Conservation (phyloP, 768 basidiomycete species). For the Dentipellis sp. region DNA sequence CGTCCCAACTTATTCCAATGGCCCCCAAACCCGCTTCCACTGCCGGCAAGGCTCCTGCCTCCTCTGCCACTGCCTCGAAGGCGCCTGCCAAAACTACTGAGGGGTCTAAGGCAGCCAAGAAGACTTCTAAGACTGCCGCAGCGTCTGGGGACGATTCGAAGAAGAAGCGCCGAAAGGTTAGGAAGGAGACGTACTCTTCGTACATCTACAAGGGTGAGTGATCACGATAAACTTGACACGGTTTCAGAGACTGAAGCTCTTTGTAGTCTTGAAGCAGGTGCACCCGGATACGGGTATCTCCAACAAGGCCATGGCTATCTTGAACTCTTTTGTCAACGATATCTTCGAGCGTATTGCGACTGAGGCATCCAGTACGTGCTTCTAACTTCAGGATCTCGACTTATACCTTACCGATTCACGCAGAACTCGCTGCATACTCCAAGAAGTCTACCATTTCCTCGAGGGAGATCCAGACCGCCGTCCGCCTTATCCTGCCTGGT, state of each 20-base stretch:
- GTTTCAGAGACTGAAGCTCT: background rate
- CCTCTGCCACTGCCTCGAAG: conserved; percentile 44
- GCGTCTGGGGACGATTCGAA: conserved; percentile 61
- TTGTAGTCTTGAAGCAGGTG: conserved; percentile 85
- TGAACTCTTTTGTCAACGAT: conserved; percentile 95
- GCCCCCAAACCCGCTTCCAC: conserved; percentile 73
- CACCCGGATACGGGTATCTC: conserved; percentile 99
- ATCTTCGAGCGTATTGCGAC: conserved; percentile 92
- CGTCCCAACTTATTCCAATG: conserved; percentile 28
- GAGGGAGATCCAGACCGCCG: conserved; percentile 95
- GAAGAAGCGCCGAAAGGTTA: conserved; percentile 79
- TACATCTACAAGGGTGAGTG: conserved; percentile 80
- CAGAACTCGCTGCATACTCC: conserved; percentile 94
- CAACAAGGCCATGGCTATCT: conserved; percentile 96
- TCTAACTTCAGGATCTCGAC: background rate
- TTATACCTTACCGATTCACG: background rate
- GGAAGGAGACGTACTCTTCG: conserved; percentile 90
- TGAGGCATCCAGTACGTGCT: conserved; percentile 73
- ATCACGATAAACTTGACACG: conserved; percentile 1
- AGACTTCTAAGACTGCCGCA: conserved; percentile 54
- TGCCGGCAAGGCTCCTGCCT: conserved; percentile 75
- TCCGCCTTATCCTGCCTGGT: conserved; percentile 93
- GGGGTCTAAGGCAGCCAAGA: conserved; percentile 71
- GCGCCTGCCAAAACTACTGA: conserved; percentile 59
- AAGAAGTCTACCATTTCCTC: conserved; percentile 99